A percentile compares a stretch with the other conserved stretches of the same genome.
Evolutionary conservation across 176 grass and related monocot genomes (phyloP).

Genomic region (Oryza nivara): DNA sequence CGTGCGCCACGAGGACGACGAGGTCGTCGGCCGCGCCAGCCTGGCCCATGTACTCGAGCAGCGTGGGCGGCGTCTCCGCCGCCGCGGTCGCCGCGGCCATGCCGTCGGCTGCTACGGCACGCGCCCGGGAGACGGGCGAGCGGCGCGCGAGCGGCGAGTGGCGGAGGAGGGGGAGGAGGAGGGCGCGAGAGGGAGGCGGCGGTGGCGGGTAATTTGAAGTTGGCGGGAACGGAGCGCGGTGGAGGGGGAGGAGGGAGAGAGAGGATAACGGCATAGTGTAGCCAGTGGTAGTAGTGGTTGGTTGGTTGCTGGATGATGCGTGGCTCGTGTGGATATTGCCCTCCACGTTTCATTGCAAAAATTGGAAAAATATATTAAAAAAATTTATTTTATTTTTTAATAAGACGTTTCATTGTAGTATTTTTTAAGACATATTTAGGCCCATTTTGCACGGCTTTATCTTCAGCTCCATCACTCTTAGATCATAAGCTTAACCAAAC

Average conservation of each 20-base stretch:
- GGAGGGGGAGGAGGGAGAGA: background rate
- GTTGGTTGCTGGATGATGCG: no score
- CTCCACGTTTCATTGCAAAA: no score
- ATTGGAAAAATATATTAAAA: no score
- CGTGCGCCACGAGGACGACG: constrained; percentile 64
- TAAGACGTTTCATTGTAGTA: no score
- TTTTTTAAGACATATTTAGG: no score
- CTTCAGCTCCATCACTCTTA: no score
- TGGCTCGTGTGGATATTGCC: no score
- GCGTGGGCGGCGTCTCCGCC: constrained; percentile 25
- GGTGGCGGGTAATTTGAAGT: constrained; percentile 7
- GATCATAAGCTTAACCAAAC: no score
- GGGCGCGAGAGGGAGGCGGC: background rate
- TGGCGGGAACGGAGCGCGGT: background rate
- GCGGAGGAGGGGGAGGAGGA: constrained; percentile 4
- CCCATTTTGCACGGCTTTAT: no score
- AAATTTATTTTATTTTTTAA: no score
- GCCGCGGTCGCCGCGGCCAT: constrained; percentile 41
- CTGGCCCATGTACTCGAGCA: constrained; percentile 67
- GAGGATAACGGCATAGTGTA: constrained; percentile 49
- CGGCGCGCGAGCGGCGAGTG: background rate
- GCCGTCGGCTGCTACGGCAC: background rate
- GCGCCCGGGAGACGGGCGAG: background rate
- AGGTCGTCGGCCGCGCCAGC: constrained; percentile 55
- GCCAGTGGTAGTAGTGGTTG: background rate